Conservation (phyloP, 495 filamentous ascomycete genomes). For the Tetracladium setigerum region DNA sequence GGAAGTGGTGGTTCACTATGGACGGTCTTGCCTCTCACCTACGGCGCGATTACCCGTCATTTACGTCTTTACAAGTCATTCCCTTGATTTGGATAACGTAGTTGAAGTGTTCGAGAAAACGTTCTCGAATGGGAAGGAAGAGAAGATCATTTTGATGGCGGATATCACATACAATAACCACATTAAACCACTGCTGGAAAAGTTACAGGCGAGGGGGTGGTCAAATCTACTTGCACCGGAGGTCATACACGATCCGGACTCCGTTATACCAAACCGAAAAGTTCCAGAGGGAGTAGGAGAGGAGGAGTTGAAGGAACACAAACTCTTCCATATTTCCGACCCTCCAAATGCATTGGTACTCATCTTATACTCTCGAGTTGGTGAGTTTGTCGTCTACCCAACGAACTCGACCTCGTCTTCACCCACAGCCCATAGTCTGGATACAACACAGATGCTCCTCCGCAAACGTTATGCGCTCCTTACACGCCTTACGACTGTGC, state of each 20-base stretch:
- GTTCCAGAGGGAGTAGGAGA: slow-evolving; percentile 18
- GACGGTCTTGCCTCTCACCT: slow-evolving; percentile 83
- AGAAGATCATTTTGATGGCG: slow-evolving; percentile 75
- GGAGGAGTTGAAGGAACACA: slow-evolving; percentile 56
- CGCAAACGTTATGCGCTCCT: slow-evolving; percentile 83
- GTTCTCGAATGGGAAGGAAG: slow-evolving; percentile 54
- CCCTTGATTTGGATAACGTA: slow-evolving; percentile 50
- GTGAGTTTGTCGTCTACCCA: slow-evolving; percentile 69
- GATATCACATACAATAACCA: slow-evolving; percentile 81
- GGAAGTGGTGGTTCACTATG: slow-evolving; percentile 91
- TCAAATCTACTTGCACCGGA: slow-evolving; percentile 58
- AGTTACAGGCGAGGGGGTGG: slow-evolving; percentile 56
- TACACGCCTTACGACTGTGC: slow-evolving; percentile 68
- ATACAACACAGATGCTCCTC: slow-evolving; percentile 42
- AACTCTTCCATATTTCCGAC: slow-evolving; percentile 82
- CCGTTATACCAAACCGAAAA: slow-evolving; percentile 77
- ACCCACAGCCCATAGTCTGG: slow-evolving; percentile 21
- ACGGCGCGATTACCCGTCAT: slow-evolving; percentile 84
- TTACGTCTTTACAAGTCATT: slow-evolving; percentile 77
- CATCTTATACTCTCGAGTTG: slow-evolving; percentile 76
- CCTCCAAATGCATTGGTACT: slow-evolving; percentile 81
- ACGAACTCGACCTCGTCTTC: slow-evolving; percentile 40
- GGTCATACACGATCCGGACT: slow-evolving; percentile 70
- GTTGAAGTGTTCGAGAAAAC: slow-evolving; percentile 57
- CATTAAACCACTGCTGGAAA: slow-evolving; percentile 42